Base-by-base conservation (phyloP, 352 stramenopile genomes). In the Phytophthora sp. region DNA sequence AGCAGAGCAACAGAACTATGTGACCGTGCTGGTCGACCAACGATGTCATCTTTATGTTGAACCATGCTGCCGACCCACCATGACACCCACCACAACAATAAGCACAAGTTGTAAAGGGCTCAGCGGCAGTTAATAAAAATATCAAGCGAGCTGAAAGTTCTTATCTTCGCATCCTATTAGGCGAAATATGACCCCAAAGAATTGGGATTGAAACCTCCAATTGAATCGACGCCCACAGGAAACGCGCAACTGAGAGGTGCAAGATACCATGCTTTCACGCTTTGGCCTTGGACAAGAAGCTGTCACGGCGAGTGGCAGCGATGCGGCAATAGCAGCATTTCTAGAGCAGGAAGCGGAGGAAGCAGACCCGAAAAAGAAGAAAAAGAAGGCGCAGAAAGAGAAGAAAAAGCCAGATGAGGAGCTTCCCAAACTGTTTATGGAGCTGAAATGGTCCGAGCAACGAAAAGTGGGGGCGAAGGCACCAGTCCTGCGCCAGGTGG, bases 401-500 rank as follows among this genome's bases (percentile, higher is more conserved):
- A 37, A 35, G 11, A 63, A 58, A 26, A 18, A 38, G 3, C 30
- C 57, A 18, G 66, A 84, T 8, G 76, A 85, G 2, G 67, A 89
- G 2, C 49, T 61, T 5, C 50, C 81, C 4, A 83, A 80, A 44
- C 60, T 94, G 30, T 94, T 94, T 44, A 88, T 94, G 79, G 72
- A 94, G 71, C 57, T 90, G 34, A 77, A 45, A 34, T 87, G 78
- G 72, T 72, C 73, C 15, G 81, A 89, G 58, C 80, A 91, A 54
- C 72, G 69, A 26, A 83, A 87, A 28, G 52, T 69, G 8, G 85
- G 83, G 32, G 84, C 77, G 20, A 89, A 67, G 20, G 76, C 79
- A n/a, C 79, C 82, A 13, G 79, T 88, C 18, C 58, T 94, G 53
- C 82, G 82, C 5, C 81, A 91, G 51, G 76, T 89, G 18, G 82